A percentile compares a stretch with the other conserved stretches of the same genome.
Conservation (phyloP, 2,329 filamentous ascomycete genomes). For the Alternaria burnsii region DNA sequence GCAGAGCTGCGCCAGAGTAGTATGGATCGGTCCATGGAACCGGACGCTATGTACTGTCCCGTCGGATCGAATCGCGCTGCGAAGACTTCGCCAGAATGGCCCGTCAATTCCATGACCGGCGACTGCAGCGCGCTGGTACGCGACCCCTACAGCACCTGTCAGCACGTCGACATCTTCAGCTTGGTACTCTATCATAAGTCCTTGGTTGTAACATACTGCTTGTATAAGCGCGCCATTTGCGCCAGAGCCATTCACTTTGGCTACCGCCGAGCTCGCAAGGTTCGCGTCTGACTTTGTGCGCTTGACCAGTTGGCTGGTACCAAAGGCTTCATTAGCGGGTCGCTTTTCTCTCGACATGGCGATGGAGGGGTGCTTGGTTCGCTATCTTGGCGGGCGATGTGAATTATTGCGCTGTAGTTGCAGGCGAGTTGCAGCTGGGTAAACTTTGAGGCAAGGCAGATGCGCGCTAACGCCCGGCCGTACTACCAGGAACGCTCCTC, state of each 20-base stretch:
- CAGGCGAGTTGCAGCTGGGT: slow-evolving; percentile 19
- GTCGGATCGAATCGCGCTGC: slow-evolving; percentile 88
- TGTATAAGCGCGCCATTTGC: slow-evolving; percentile 71
- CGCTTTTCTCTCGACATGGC: slow-evolving; percentile 91
- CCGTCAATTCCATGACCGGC: slow-evolving; percentile 91
- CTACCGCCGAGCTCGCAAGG: slow-evolving; percentile 63
- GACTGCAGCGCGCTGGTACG: slow-evolving; percentile 85
- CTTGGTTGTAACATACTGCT: slow-evolving; percentile 65
- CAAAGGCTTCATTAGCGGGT: slow-evolving; percentile 84
- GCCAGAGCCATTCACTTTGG: slow-evolving; percentile 64
- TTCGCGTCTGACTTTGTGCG: slow-evolving; percentile 77
- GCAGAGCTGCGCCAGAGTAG: slow-evolving; percentile 94
- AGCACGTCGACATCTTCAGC: slow-evolving; percentile 38
- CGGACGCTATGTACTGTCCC: slow-evolving; percentile 89
- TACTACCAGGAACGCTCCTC: slow-evolving; percentile 18
- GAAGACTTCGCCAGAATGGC: slow-evolving; percentile 84
- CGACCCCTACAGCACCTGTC: slow-evolving; percentile 66
- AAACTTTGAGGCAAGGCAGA: slow-evolving; percentile 30
- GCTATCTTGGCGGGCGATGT: slow-evolving; percentile 1
- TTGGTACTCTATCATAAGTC: slow-evolving; percentile 45
- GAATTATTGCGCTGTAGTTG: slow-evolving; percentile 12
- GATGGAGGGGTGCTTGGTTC: slow-evolving; percentile 6
- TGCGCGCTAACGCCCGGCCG: slow-evolving; percentile 24
- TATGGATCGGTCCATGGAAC: slow-evolving; percentile 93
- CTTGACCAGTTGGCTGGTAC: slow-evolving; percentile 84